Evolutionary conservation across 1,284 basidiomycete genomes (phyloP).

Genomic region (Boletus mariae): DNA sequence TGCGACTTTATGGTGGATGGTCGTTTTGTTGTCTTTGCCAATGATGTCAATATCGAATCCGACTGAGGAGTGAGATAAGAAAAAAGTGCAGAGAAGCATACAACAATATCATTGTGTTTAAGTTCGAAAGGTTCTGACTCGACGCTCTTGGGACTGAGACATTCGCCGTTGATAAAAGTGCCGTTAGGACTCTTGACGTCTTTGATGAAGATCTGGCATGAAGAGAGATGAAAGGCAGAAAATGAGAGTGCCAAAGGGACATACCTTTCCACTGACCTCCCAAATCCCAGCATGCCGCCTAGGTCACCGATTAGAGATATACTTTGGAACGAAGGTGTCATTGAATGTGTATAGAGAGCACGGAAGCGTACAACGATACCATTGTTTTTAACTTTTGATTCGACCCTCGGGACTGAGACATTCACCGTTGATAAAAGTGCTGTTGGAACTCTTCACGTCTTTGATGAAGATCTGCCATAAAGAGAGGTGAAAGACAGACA

Average conservation of each 20-base stretch:
- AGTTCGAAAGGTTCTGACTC: slow-evolving; percentile 94
- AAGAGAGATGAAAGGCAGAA: slow-evolving; percentile 3
- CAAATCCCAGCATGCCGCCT: slow-evolving; percentile 41
- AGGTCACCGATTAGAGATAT: slow-evolving; percentile 76
- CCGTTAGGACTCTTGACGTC: slow-evolving; percentile 98
- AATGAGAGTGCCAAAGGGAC: slow-evolving; percentile 16
- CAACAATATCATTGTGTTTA: slow-evolving; percentile 90
- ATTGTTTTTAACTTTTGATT: too few species aligned
- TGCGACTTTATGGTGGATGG: slow-evolving; percentile 97
- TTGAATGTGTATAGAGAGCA: slow-evolving; percentile 95
- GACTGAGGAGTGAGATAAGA: not conserved
- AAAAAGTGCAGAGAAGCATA: slow-evolving; percentile 36
- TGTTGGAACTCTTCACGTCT: too few species aligned
- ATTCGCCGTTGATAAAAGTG: slow-evolving; percentile 96
- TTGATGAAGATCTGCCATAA: too few species aligned
- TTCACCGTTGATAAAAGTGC: too few species aligned
- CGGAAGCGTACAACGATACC: slow-evolving; percentile 37
- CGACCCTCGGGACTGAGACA: too few species aligned
- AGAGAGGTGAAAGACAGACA: too few species aligned
- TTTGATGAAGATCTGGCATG: slow-evolving; percentile 86
- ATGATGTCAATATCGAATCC: slow-evolving; percentile 98
- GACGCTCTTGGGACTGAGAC: slow-evolving; percentile 85
- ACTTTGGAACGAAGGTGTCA: slow-evolving; percentile 94
- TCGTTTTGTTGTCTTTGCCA: slow-evolving; percentile 97
- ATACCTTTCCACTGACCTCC: slow-evolving; percentile 85